These are phyloP conservation scores for Penicillium sp. DNA, from an alignment of 2,329 filamentous ascomycete genomes.

Conservation along the genomic window DNA sequence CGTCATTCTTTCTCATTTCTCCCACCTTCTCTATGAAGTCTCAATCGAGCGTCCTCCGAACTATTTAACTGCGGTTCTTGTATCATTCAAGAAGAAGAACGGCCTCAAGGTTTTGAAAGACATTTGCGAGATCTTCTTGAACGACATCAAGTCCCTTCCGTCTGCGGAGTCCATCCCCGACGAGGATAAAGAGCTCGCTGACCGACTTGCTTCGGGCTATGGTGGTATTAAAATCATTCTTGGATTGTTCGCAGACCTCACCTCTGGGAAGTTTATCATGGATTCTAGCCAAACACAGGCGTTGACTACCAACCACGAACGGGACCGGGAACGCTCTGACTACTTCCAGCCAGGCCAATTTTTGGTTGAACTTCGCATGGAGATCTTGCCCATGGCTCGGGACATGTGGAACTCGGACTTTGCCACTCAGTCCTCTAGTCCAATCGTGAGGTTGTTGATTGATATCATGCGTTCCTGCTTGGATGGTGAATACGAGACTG, in stretches of 20 bases:
- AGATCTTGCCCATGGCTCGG: slow-evolving; percentile 70
- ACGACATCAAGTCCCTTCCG: slow-evolving; percentile 52
- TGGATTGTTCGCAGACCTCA: slow-evolving; percentile 71
- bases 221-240: slow-evolving; percentile 76
- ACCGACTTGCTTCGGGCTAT: slow-evolving; percentile 50
- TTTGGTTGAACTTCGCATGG: slow-evolving; percentile 77
- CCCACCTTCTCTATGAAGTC: slow-evolving; percentile 71
- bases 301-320: slow-evolving; percentile 51
- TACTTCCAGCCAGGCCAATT: slow-evolving; percentile 70
- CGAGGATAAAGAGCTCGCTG: slow-evolving; percentile 39
- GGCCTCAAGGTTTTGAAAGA: slow-evolving; percentile 71
- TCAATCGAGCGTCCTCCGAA: slow-evolving; percentile 50
- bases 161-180: slow-evolving; percentile 42
- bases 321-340: slow-evolving; percentile 55
- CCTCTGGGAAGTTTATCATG: slow-evolving; percentile 72
- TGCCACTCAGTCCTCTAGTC: slow-evolving; percentile 73
- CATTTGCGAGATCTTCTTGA: slow-evolving; percentile 66
- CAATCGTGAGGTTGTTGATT: slow-evolving; percentile 73
- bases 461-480: slow-evolving; percentile 78
- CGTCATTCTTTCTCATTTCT: slow-evolving; percentile 71
- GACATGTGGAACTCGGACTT: slow-evolving; percentile 82
- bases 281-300: slow-evolving; percentile 65
- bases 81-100: slow-evolving; percentile 77
- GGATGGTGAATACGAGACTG: slow-evolving; percentile 69
- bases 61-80: slow-evolving; percentile 67